Evolutionary conservation across 2,329 filamentous ascomycete species (phyloP).

Genomic region (Aspergillus arachidicola): DNA sequence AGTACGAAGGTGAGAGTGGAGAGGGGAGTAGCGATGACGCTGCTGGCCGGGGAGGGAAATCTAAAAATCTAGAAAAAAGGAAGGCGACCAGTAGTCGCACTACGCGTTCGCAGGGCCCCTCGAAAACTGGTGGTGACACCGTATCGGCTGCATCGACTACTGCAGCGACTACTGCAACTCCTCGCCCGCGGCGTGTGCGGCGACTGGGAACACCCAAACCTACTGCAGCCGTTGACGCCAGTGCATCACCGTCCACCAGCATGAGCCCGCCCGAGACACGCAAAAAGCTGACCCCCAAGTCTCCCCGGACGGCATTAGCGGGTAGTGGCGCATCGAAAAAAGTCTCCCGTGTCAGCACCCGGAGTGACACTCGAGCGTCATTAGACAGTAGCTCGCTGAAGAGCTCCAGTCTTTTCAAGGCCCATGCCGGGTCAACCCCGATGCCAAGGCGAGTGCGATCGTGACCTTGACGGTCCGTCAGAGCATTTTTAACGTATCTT

Average conservation of each 20-base stretch:
- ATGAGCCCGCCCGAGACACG: conserved; percentile 32
- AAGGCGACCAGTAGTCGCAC: conserved; percentile 26
- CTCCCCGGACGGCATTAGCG: conserved; percentile 27
- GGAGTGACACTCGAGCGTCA: conserved; percentile 17
- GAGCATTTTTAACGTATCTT: conserved; percentile 12
- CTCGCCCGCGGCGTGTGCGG: conserved; percentile 35
- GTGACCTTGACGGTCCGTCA: conserved; percentile 23
- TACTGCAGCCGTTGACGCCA: conserved; percentile 23
- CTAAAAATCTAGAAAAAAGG: conserved; percentile 25
- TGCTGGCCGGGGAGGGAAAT: conserved; percentile 16
- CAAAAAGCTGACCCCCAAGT: conserved; percentile 39
- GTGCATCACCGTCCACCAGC: conserved; percentile 6
- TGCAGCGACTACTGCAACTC: conserved; percentile 28
- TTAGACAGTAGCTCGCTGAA: conserved; percentile 24
- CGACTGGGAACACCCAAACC: conserved; percentile 31
- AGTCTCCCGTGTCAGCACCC: conserved; percentile 19
- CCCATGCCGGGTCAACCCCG: conserved; percentile 40
- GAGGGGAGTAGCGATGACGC: conserved; percentile 24
- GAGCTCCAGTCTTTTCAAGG: conserved; percentile 33
- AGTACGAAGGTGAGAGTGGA: conserved; percentile 33
- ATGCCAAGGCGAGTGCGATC: conserved; percentile 37
- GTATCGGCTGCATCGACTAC: conserved; percentile 22
- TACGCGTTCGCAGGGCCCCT: conserved; percentile 26
- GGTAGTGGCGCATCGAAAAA: conserved; percentile 24
- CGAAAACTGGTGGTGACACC: conserved; percentile 23